Evolutionary conservation across 176 grass and related monocot species (phyloP), one percentile per base, ranked within the genome.

Genomic region (maize (Zea mays)): DNA sequence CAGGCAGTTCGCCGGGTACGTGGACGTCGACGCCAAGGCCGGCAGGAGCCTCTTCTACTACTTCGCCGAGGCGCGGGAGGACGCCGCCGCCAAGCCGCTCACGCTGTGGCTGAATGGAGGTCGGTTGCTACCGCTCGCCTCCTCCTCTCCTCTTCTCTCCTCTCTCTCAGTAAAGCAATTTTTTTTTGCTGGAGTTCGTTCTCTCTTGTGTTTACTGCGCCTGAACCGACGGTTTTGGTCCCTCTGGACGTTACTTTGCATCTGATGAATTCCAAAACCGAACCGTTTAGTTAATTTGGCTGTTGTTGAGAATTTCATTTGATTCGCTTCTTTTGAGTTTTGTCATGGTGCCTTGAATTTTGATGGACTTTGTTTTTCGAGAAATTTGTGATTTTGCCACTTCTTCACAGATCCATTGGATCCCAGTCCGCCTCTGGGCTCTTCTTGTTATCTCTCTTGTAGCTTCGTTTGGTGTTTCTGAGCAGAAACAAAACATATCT

Each of bases 91-190:
- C 74, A 95, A 95, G 81, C 96, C 96, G 62, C 96, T 99, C 77
- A 85, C 96, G 10, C 90, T 99, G 5, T 99, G 96, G 96, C 90
- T 99, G 71, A 99, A 99, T 57, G 96, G 96, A 92, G 96, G 96
- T 99, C n/a, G 0, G 56, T 20, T 27, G 1, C 27, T 27, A 21
- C 20, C 3, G 0, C 17, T 15, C 3, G 0, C n/a, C 15, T 16
- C 0, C 17, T 17, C 15, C 5, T 2, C 1, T n/a, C n/a, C 16
- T 5, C 8, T 35, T 40, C 17, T 9, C 12, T 4, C 27, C 33
- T 81, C 46, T 3, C 21, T 0, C 20, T 1, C 17, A 56, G 20
- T 60, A 9, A 20, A 49, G 5, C 49, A 56, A 4, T 64, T 48
- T 38, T 27, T 27, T 16, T 68, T 54, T 34, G 19, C 6, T 27